A percentile compares a stretch with the other conserved stretches of the same genome.
These are phyloP conservation scores for Tricholoma sp. DNA, from an alignment of 768 basidiomycete species.

Conservation along the genomic window DNA sequence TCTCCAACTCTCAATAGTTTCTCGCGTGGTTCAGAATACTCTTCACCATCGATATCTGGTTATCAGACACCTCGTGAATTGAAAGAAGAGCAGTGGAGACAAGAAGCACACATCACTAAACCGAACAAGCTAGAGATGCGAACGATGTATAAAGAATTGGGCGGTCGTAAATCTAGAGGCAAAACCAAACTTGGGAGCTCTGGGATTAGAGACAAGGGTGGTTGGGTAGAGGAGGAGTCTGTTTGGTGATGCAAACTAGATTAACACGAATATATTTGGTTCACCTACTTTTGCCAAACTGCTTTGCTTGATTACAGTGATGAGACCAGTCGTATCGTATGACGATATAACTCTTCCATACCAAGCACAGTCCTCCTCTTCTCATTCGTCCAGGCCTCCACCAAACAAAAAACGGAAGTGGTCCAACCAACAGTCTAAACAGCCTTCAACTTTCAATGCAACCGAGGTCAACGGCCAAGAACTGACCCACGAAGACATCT, in stretches of 20 bases:
- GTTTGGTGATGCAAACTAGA: conserved; percentile 11
- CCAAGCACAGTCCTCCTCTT: conserved; percentile 18
- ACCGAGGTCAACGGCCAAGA: conserved; percentile 43
- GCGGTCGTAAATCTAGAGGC: conserved; percentile 71
- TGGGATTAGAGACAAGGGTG: conserved; percentile 70
- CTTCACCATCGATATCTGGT: conserved; percentile 52
- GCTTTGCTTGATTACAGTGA: background rate
- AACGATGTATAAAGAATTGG: conserved; percentile 86
- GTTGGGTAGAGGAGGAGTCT: conserved; percentile 48
- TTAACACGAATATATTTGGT: background rate
- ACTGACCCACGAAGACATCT: conserved; percentile 70
- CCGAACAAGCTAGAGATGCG: conserved; percentile 85
- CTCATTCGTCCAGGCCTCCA: conserved; percentile 22
- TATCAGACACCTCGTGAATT: conserved; percentile 76
- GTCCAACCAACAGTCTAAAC: conserved; percentile 27
- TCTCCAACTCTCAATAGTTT: conserved; percentile 30
- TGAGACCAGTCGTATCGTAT: conserved; percentile 51
- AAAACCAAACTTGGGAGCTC: conserved; percentile 73
- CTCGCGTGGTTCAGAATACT: conserved; percentile 41
- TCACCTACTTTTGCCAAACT: too few relatives aligned
- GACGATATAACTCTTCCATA: conserved; percentile 55
- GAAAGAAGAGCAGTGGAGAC: conserved; percentile 72
- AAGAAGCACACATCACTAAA: conserved; percentile 39
- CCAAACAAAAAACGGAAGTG: conserved; percentile 56
- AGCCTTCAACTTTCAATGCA: conserved; percentile 12